Evolutionary conservation across 192 early-diverging fungal species (phyloP).

Genomic region (Spizellomyces punctatus): DNA sequence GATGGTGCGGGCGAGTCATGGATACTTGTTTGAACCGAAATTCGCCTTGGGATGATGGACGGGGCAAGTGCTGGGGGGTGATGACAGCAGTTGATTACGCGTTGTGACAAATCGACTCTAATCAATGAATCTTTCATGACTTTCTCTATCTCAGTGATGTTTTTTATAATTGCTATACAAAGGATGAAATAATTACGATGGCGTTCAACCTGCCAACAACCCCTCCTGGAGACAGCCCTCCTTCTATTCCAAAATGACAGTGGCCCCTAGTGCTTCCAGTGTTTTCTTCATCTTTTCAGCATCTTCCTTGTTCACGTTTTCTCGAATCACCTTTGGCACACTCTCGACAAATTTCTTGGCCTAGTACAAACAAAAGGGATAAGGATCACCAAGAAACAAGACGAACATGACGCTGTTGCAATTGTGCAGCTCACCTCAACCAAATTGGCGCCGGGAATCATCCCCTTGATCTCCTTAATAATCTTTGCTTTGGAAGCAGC

Average conservation of each 20-base stretch:
- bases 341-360: constrained; percentile 99
- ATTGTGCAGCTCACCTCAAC: constrained; percentile 88
- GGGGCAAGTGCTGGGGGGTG: too few species aligned
- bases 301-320: constrained; percentile 87
- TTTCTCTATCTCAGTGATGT: too few species aligned
- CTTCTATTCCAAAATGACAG: constrained; percentile 86
- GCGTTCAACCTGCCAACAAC: too few species aligned
- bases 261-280: constrained; percentile 90
- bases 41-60: too few species aligned
- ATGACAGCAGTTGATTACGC: too few species aligned
- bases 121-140: too few species aligned
- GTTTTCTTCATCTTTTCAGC: constrained; percentile 97
- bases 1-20: too few species aligned
- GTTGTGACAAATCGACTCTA: too few species aligned
- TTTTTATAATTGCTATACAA: too few species aligned
- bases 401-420: not conserved
- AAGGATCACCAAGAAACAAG: not conserved
- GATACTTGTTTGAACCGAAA: too few species aligned
- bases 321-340: constrained; percentile 94
- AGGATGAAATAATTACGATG: too few species aligned
- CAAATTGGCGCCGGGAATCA: constrained; percentile 91
- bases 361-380: constrained; percentile 37
- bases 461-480: constrained; percentile 95
- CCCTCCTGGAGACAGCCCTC: constrained; percentile 17
- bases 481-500: constrained; percentile 95